A percentile compares a stretch with the other conserved stretches of the same genome.
Conservation (phyloP, 371 early-diverging fungal species). For the Syncephalastrum racemosum region DNA sequence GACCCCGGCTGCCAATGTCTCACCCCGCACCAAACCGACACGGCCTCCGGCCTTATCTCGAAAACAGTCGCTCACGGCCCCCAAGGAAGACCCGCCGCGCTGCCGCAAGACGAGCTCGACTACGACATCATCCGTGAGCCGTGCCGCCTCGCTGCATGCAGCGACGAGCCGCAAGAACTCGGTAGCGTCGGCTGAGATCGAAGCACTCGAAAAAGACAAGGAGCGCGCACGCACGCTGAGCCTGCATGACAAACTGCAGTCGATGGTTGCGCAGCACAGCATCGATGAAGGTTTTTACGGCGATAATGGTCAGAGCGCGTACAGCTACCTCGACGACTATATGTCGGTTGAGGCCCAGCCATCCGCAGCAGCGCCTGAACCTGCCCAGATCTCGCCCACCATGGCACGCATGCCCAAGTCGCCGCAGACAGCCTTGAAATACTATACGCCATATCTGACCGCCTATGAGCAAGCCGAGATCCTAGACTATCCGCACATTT, state of each 20-base stretch:
- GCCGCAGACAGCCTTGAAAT: slow-evolving; percentile 42
- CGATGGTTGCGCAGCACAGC: slow-evolving; percentile 18
- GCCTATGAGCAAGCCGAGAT: slow-evolving; percentile 85
- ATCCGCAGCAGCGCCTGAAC: too few species aligned
- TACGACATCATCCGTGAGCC: slow-evolving; percentile 8
- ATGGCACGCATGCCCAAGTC: too few species aligned
- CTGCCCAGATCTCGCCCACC: too few species aligned
- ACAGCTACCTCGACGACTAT: too few species aligned
- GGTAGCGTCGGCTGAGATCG: slow-evolving; percentile 8
- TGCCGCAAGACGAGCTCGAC: slow-evolving; percentile 8
- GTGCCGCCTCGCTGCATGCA: slow-evolving; percentile 13
- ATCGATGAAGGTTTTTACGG: slow-evolving; percentile 13
- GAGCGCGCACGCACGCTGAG: slow-evolving; percentile 18
- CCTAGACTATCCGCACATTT: slow-evolving; percentile 73
- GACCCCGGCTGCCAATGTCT: slow-evolving; percentile 5
- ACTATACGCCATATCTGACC: slow-evolving; percentile 67
- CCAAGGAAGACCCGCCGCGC: slow-evolving; percentile 1
- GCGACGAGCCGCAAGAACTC: slow-evolving; percentile 11
- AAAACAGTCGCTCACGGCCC: neutral
- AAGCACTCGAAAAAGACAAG: slow-evolving; percentile 15
- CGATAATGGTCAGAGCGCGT: neutral
- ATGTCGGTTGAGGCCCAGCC: too few species aligned
- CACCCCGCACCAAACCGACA: neutral
- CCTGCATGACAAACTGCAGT: slow-evolving; percentile 21
- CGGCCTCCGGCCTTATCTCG: neutral